Percentiles rank a stretch among this genome's conserved stretches.
Evolutionary conservation across 78 protist genomes (phyloP).

Genomic region (Mastigamoeba balamuthi): DNA sequence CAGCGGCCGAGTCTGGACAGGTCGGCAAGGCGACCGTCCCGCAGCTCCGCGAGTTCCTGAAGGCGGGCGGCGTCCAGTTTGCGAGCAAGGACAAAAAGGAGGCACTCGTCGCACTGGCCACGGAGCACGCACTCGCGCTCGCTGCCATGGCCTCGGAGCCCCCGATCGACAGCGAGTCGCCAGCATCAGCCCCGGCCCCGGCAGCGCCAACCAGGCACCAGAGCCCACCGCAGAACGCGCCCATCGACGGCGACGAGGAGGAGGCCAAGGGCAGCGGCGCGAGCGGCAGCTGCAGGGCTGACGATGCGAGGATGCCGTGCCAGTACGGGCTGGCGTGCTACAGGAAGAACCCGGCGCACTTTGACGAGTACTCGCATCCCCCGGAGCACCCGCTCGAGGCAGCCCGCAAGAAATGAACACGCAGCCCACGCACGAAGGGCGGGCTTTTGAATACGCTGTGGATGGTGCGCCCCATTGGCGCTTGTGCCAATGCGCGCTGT

Average conservation of each 20-base stretch:
- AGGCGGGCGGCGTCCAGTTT: constrained; percentile 4
- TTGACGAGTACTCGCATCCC: constrained; percentile 22
- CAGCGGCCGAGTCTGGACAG: constrained; percentile 1
- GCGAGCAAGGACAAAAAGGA: constrained; percentile 24
- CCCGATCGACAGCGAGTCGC: not conserved
- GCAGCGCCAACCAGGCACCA: not conserved
- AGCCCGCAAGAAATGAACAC: too few species aligned
- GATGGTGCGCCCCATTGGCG: too few species aligned
- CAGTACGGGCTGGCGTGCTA: constrained; percentile 27
- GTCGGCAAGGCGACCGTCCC: constrained; percentile 18
- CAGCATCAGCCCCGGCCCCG: not conserved
- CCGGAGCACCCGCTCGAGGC: too few species aligned
- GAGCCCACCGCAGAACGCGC: not conserved
- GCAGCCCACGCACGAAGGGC: too few species aligned
- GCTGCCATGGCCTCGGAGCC: not conserved
- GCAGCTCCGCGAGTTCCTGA: not conserved
- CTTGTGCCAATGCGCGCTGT: too few species aligned
- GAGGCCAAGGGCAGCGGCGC: not conserved
- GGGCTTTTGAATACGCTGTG: too few species aligned
- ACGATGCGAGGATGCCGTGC: constrained; percentile 11
- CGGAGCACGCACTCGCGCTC: not conserved
- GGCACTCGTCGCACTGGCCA: constrained; percentile 2
- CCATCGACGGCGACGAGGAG: not conserved
- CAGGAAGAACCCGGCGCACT: constrained; percentile 31
- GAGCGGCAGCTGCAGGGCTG: not conserved